A percentile compares a stretch with the other conserved stretches of the same genome.
Conservation (phyloP, 495 filamentous ascomycete genomes). For the Talaromyces adpressus region DNA sequence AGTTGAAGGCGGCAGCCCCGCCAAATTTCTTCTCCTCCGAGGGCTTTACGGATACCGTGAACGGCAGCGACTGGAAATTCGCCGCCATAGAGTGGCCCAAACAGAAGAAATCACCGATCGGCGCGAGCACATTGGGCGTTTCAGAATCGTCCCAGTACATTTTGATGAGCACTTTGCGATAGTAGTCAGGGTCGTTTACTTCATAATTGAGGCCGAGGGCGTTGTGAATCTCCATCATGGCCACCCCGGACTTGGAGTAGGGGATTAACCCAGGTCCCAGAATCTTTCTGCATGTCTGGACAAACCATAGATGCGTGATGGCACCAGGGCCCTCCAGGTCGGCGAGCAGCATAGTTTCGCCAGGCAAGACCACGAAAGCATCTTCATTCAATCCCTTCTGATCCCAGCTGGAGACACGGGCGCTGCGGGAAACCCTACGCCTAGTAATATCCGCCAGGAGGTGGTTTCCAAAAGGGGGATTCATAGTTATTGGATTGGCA, state of each 20-base stretch:
- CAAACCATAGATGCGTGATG: conserved; percentile 7
- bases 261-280: conserved; percentile 17
- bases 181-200: conserved; percentile 18
- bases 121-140: conserved; percentile 16
- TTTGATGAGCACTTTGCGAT: conserved; percentile 19
- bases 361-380: conserved; percentile 17
- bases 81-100: conserved; percentile 16
- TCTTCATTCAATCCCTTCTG: conserved; percentile 19
- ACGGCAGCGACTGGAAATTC: conserved; percentile 18
- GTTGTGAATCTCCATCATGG: conserved; percentile 18
- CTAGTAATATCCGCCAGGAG: conserved; percentile 2
- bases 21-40: conserved; percentile 18
- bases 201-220: conserved; percentile 19
- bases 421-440: conserved; percentile 4
- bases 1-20: conserved; percentile 17
- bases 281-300: conserved; percentile 15
- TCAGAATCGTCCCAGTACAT: conserved; percentile 15
- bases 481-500: conserved; percentile 3
- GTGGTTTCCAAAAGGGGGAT: neutral
- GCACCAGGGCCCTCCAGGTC: conserved; percentile 13
- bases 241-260: conserved; percentile 18
- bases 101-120: conserved; percentile 19
- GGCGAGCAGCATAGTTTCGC: conserved; percentile 14
- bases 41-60: conserved; percentile 16
- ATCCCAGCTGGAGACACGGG: conserved; percentile 17